Conservation (phyloP, 257 asterid species). For the Solanum tarapatanum region DNA sequence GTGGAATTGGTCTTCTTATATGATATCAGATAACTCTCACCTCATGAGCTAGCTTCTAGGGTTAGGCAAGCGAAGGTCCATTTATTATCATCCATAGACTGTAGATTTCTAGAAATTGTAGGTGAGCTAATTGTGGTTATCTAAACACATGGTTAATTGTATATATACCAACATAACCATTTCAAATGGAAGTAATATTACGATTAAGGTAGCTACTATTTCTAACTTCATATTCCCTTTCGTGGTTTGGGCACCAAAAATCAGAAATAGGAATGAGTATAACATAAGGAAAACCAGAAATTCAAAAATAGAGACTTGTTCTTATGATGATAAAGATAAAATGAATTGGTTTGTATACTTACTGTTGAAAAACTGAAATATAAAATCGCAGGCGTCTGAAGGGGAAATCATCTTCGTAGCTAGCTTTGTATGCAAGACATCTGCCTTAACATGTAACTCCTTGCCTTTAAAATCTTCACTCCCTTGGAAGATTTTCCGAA, state of each 20-base stretch:
- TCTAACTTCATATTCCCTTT: not conserved
- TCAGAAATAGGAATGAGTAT: not conserved
- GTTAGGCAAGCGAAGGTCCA: not conserved
- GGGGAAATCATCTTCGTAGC: constrained; percentile 50
- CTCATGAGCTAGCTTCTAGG: not conserved
- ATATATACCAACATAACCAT: not conserved
- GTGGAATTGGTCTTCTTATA: no score
- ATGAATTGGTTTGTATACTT: constrained; percentile 17
- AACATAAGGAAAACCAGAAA: not conserved
- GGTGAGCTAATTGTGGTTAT: not conserved
- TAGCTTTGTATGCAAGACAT: constrained; percentile 51
- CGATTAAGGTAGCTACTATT: not conserved
- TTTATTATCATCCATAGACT: not conserved
- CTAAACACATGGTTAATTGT: not conserved
- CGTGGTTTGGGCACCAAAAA: not conserved
- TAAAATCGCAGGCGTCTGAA: constrained; percentile 56
- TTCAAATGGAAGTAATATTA: not conserved
- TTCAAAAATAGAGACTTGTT: not conserved
- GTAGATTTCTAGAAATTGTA: no score
- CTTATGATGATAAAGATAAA: not conserved
- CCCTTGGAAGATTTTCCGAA: constrained; percentile 48
- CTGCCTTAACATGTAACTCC: constrained; percentile 57
- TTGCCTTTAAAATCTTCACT: constrained; percentile 82
- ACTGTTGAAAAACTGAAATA: constrained; percentile 70
- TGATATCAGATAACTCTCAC: not conserved